Conservation (phyloP, 768 basidiomycete species). For the Serpula lacrymans region DNA sequence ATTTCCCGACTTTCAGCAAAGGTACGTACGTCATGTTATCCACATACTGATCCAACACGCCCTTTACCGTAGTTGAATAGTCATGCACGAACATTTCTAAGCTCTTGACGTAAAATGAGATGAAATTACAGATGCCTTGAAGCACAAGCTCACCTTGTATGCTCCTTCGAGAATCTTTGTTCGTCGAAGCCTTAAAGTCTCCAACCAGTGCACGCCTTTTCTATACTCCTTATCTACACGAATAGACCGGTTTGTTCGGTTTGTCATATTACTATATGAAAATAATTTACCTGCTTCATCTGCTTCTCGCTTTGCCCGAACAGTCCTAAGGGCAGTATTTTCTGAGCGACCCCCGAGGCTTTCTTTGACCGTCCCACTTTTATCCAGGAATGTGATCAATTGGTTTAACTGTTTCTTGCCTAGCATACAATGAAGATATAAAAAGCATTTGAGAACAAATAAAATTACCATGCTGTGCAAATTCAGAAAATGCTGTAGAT, state of each 20-base stretch:
- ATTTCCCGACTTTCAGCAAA: background rate
- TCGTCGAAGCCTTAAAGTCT: constrained; percentile 78
- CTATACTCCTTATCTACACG: constrained; percentile 82
- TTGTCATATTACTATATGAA: background rate
- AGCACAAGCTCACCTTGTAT: constrained; percentile 53
- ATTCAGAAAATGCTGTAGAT: constrained; percentile 80
- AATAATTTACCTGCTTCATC: constrained; percentile 76
- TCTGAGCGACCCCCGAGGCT: constrained; percentile 52
- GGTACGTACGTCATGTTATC: constrained; percentile 71
- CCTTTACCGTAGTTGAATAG: constrained; percentile 59
- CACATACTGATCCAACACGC: constrained; percentile 65
- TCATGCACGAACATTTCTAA: constrained; percentile 78
- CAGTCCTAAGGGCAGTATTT: constrained; percentile 66
- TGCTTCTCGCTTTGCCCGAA: constrained; percentile 83
- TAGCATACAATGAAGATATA: constrained; percentile 22
- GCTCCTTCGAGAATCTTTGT: constrained; percentile 82
- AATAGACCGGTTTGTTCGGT: constrained; percentile 3
- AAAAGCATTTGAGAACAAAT: background rate
- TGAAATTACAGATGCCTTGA: background rate
- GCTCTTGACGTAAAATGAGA: constrained; percentile 49
- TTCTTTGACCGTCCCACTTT: constrained; percentile 65
- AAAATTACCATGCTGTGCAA: constrained; percentile 73
- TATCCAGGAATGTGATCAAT: constrained; percentile 81
- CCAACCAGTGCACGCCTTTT: constrained; percentile 88
- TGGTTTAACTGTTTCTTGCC: constrained; percentile 87